A percentile compares a stretch with the other conserved stretches of the same genome.
Conservation (phyloP, 352 stramenopile genomes). For the Phytophthora melonis region DNA sequence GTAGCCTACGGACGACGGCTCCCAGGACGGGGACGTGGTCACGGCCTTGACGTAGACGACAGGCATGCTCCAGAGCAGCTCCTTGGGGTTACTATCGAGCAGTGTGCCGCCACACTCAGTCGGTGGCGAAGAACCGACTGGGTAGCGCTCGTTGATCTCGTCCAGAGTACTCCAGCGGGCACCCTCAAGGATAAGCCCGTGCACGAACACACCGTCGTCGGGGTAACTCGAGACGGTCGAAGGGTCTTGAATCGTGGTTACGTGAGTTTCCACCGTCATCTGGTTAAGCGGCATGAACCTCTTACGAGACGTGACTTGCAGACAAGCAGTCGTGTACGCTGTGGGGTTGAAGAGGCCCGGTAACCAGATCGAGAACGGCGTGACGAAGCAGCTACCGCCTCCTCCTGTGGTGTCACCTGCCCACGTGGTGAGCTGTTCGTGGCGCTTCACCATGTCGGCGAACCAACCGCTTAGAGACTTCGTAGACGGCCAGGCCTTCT, state of each 20-base stretch:
- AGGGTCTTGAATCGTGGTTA: slow-evolving; percentile 93
- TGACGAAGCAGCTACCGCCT: slow-evolving; percentile 75
- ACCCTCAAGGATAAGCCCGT: slow-evolving; percentile 97
- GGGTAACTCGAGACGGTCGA: slow-evolving; percentile 85
- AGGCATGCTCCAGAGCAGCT: slow-evolving; percentile 93
- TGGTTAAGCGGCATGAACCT: slow-evolving; percentile 95
- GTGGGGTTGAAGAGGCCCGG: slow-evolving; percentile 96
- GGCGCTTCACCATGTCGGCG: slow-evolving; percentile 93
- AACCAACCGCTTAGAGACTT: slow-evolving; percentile 95
- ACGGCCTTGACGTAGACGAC: slow-evolving; percentile 98
- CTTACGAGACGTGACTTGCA: slow-evolving; percentile 95
- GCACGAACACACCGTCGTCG: slow-evolving; percentile 94
- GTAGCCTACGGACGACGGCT: slow-evolving; percentile 96
- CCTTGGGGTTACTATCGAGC: slow-evolving; percentile 95
- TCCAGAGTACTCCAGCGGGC: slow-evolving; percentile 93
- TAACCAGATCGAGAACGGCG: slow-evolving; percentile 95
- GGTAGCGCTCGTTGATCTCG: slow-evolving; percentile 90
- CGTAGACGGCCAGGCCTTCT: slow-evolving; percentile 95
- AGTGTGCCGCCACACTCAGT: slow-evolving; percentile 91
- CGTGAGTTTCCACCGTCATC: slow-evolving; percentile 97
- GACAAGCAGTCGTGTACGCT: slow-evolving; percentile 95
- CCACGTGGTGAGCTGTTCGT: slow-evolving; percentile 92
- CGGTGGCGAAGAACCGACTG: slow-evolving; percentile 81
- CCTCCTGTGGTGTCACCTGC: slow-evolving; percentile 63
- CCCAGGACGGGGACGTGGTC: slow-evolving; percentile 93